Evolutionary conservation across 176 grass and related monocot genomes (phyloP).

Genomic region (Zea luxurians): DNA sequence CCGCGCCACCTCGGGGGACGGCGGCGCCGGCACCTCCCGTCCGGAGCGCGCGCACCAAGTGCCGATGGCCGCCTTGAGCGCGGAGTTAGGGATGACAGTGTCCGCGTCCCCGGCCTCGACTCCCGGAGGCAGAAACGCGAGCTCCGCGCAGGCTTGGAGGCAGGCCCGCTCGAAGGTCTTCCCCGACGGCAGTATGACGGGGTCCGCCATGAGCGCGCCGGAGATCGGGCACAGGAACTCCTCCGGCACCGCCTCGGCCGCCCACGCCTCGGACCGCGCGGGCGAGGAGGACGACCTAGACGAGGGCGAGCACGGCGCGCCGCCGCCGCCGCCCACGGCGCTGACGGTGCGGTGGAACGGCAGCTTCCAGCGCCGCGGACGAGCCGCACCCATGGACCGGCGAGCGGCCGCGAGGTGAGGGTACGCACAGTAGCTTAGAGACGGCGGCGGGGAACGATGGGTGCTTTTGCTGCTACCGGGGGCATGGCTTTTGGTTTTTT

Average conservation of each 20-base stretch:
- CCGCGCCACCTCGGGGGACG: conserved; percentile 31
- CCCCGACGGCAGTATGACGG: conserved; percentile 66
- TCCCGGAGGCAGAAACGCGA: conserved; percentile 49
- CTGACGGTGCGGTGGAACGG: conserved; percentile 51
- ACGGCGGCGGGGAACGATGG: neutral
- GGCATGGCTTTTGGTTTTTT: neutral
- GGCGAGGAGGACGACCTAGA: conserved; percentile 21
- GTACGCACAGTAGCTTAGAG: neutral
- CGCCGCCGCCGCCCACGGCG: neutral
- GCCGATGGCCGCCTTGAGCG: conserved; percentile 65
- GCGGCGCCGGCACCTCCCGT: conserved; percentile 21
- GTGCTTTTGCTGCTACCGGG: conserved; percentile 26
- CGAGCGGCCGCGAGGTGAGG: neutral
- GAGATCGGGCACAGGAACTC: conserved; percentile 71
- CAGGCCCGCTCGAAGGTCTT: conserved; percentile 68
- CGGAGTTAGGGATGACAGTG: conserved; percentile 54
- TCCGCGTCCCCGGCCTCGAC: conserved; percentile 20
- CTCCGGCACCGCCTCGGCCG: conserved; percentile 30
- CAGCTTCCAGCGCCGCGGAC: conserved; percentile 62
- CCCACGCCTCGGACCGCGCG: conserved; percentile 26
- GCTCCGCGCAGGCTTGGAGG: conserved; percentile 62
- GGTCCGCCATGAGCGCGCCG: conserved; percentile 66
- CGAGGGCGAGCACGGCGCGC: conserved; percentile 29
- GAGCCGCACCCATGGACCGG: conserved; percentile 46
- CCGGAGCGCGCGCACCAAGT: conserved; percentile 62